Base-by-base conservation (phyloP, 140 eudicot genomes). In the Stevia rebaudiana region DNA sequence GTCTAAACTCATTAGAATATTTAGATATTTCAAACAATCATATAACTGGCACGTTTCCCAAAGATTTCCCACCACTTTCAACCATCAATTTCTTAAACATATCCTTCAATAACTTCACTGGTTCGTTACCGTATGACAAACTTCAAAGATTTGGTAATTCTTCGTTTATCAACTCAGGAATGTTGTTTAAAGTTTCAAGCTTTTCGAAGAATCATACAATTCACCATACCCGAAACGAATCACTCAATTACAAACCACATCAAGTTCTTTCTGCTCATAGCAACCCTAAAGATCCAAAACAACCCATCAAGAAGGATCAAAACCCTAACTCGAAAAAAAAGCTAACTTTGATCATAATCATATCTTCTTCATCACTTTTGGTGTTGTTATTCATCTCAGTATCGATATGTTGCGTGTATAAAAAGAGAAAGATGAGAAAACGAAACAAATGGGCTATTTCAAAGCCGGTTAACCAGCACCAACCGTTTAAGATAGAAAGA, bases 381-480 rank as follows among this genome's bases (percentile, higher is more conserved):
- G 11, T 81, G 11, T 61, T 70, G 43, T 37, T 72, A 66, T 71
- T 68, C n/a, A 70, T 64, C n/a, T 39, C 11, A 11, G 53, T 67
- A 17, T 55, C 52, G 1, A 41, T 81, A 69, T 83, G 23, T 52
- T 81, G 82, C 60, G n/a, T 81, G 10, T 63, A 36, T 63, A 80
- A 63, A 61, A 92, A 72, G 67, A 81, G 84, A 72, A 82, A 69
- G 61, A 25, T 25, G 33, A 81, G 84, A 0, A 75, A 8, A 35
- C 71, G 61, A 40, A 88, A 77, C 88, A 92, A 81, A 76, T 92
- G 98, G 98, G 88, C 91, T 11, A 92, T 92, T 4, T 92, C 98
- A 0, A 88, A 81, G 44, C 98, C 96, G 15, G 79, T 82, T 46
- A 8, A 75, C 71, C 67, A 77, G 13, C 87, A 81, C 68, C 70